Evolutionary conservation across 306 rosid genomes (phyloP), one percentile per base, ranked within the genome.

Genomic region (Lagenaria siceraria): DNA sequence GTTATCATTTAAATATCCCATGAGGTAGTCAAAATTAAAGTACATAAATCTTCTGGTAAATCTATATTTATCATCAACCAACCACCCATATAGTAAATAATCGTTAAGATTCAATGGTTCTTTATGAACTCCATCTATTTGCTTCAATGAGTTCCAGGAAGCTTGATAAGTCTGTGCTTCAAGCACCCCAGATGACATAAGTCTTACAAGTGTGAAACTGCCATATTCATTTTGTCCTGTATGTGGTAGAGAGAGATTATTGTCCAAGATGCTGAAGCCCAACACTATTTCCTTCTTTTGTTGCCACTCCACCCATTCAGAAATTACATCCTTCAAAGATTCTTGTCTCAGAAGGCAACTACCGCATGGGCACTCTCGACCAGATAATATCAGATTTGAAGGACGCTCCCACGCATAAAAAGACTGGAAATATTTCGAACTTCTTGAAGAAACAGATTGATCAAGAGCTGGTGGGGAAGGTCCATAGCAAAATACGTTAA

Each of bases 271-370:
- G 69, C 89, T 88, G 21, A 91, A 87, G 27, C 95, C 97, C 86
- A 89, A 52, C 64, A 88, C 88, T 40, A 87, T 81, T 77, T 91
- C 95, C 80, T 86, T 92, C 88, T 87, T 88, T 48, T 87, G 90
- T 77, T 89, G 93, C 96, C 89, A 87, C 81, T 84, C 87, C 79
- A 88, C 63, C 96, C 97, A 92, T 74, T 87, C 86, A 25, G 93
- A 87, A 84, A 92, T 87, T 55, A 84, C 85, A 76, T 79, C 89
- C 81, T 85, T 92, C 12, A 79, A 78, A 82, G 81, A 77, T 76
- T 87, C 91, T 77, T 86, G 89, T 82, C 83, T 87, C 38, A 88
- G 65, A 46, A 89, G 87, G 83, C 89, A 92, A 80, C 53, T 87
- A 79, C 91, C 86, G 51, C 93, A 87, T 10, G 49, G 87, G 61